These are phyloP conservation scores for Blastobotrys attinorum DNA, from an alignment of 805 yeast genomes.

Conservation along the genomic window DNA sequence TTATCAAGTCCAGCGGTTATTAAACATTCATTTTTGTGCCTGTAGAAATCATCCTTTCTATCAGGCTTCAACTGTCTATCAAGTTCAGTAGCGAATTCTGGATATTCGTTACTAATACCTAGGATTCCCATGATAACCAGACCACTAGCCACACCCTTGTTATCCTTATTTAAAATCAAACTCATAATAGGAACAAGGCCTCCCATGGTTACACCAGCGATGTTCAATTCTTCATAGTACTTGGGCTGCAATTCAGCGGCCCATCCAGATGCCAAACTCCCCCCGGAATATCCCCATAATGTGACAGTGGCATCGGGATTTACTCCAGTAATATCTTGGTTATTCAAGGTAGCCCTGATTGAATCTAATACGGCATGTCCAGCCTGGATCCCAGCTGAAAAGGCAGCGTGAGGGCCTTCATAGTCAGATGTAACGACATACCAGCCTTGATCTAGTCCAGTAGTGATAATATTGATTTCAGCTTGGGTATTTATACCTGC, in stretches of 20 bases:
- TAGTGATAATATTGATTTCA: slow-evolving; percentile 10
- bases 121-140: slow-evolving; percentile 20
- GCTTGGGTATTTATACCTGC: slow-evolving; percentile 5
- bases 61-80: slow-evolving; percentile 4
- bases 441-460: slow-evolving; percentile 16
- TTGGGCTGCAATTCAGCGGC: slow-evolving; percentile 22
- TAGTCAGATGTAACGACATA: slow-evolving; percentile 21
- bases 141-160: slow-evolving; percentile 20
- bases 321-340: slow-evolving; percentile 30
- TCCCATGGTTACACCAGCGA: slow-evolving; percentile 24
- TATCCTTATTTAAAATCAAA: slow-evolving; percentile 11
- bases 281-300: slow-evolving; percentile 73
- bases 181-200: slow-evolving; percentile 18
- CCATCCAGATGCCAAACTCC: slow-evolving; percentile 65
- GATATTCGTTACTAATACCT: slow-evolving; percentile 24
- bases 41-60: slow-evolving; percentile 13
- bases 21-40: slow-evolving; percentile 12
- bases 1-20: slow-evolving; percentile 11
- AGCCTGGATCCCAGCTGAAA: slow-evolving; percentile 21
- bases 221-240: slow-evolving; percentile 22
- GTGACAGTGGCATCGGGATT: slow-evolving; percentile 41
- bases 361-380: slow-evolving; percentile 25
- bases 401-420: slow-evolving; percentile 25
- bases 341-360: slow-evolving; percentile 17
- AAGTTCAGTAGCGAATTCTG: slow-evolving; percentile 14